Evolutionary conservation across 1,284 basidiomycete species (phyloP).

Genomic region (Xerocomus nothofagi): DNA sequence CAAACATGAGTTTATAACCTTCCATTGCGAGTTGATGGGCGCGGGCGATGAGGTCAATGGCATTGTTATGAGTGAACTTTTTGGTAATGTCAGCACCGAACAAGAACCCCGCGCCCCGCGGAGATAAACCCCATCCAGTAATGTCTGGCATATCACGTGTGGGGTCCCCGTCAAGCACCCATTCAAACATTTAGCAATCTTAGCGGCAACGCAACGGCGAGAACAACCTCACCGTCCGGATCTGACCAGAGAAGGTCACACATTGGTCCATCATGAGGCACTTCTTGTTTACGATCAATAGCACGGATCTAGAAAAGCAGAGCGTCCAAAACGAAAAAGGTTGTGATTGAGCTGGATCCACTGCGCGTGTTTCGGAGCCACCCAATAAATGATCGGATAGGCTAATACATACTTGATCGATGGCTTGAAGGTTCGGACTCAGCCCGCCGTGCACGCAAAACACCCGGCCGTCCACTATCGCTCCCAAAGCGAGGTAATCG

Average conservation of each 20-base stretch:
- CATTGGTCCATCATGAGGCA: slow-evolving; percentile 99
- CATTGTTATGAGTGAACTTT: slow-evolving; percentile 87
- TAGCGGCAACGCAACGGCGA: slow-evolving; percentile 8
- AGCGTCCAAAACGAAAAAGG: slow-evolving; percentile 19
- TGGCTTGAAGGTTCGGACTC: slow-evolving; percentile 79
- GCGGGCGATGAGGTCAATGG: slow-evolving; percentile 92
- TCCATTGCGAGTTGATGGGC: slow-evolving; percentile 99
- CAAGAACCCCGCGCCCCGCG: slow-evolving; percentile 92
- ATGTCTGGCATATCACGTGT: slow-evolving; percentile 58
- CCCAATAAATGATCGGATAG: slow-evolving; percentile 8
- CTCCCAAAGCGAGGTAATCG: slow-evolving; percentile 92
- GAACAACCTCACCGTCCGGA: slow-evolving; percentile 75
- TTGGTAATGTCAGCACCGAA: slow-evolving; percentile 94
- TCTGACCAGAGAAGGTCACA: slow-evolving; percentile 99
- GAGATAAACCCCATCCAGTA: slow-evolving; percentile 93
- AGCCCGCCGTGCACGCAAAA: slow-evolving; percentile 93
- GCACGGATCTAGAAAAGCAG: slow-evolving; percentile 77
- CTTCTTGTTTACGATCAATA: slow-evolving; percentile 97
- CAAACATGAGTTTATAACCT: slow-evolving; percentile 98
- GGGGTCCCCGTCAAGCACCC: slow-evolving; percentile 2
- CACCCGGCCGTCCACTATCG: slow-evolving; percentile 93
- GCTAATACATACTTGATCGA: slow-evolving; percentile 75
- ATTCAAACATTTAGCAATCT: slow-evolving; percentile 7
- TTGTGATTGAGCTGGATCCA: slow-evolving; percentile 21
- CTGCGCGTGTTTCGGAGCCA: slow-evolving; percentile 30